Evolutionary conservation across 2,329 filamentous ascomycete species (phyloP).

Genomic region (Neopestalotiopsis clavispora): DNA sequence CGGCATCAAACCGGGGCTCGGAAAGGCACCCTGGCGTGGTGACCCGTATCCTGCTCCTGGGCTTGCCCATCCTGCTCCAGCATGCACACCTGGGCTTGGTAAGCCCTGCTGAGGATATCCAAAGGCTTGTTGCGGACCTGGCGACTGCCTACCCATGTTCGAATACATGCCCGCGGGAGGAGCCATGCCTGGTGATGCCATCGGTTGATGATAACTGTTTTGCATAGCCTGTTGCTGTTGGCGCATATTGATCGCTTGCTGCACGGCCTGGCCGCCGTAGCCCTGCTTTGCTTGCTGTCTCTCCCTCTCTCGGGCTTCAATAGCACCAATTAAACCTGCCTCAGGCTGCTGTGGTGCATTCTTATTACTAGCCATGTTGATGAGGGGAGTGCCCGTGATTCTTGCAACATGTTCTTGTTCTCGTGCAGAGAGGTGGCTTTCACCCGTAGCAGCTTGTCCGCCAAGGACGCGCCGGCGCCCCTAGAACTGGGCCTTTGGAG

Average conservation of each 20-base stretch:
- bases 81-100: slow-evolving; percentile 31
- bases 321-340: slow-evolving; percentile 74
- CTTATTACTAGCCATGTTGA: slow-evolving; percentile 66
- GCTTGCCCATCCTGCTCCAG: slow-evolving; percentile 38
- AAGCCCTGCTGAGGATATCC: slow-evolving; percentile 29
- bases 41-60: slow-evolving; percentile 31
- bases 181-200: slow-evolving; percentile 28
- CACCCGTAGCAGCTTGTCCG: slow-evolving; percentile 39
- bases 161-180: slow-evolving; percentile 39
- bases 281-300: slow-evolving; percentile 73
- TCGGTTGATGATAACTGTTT: slow-evolving; percentile 35
- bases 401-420: slow-evolving; percentile 90
- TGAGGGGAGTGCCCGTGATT: slow-evolving; percentile 76
- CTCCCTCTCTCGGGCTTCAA: slow-evolving; percentile 80
- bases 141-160: slow-evolving; percentile 34
- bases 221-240: slow-evolving; percentile 57
- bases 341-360: slow-evolving; percentile 54
- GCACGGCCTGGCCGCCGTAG: slow-evolving; percentile 71
- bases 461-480: slow-evolving; percentile 56
- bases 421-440: slow-evolving; percentile 75
- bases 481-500: slow-evolving; percentile 55
- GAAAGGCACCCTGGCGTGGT: slow-evolving; percentile 31
- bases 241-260: slow-evolving; percentile 73
- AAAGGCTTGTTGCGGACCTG: slow-evolving; percentile 32
- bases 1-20: slow-evolving; percentile 31